Evolutionary conservation across 495 filamentous ascomycete genomes (phyloP).

Genomic region (Penicillium alfredii): DNA sequence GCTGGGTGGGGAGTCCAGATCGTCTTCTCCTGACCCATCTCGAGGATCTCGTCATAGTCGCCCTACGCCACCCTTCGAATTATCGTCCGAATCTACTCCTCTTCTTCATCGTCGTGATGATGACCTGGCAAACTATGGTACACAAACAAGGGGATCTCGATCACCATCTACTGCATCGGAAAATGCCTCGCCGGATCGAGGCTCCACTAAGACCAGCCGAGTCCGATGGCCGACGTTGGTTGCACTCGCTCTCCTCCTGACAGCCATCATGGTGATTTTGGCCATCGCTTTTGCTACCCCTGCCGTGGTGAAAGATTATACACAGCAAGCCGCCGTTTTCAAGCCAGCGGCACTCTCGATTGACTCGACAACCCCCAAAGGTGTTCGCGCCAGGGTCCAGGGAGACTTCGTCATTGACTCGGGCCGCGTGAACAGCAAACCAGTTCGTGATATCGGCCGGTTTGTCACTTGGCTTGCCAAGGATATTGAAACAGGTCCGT

Average conservation of each 20-base stretch:
- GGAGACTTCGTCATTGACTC: conserved; percentile 78
- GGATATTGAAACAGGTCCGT: conserved; percentile 61
- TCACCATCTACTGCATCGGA: conserved; percentile 17
- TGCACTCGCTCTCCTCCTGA: conserved; percentile 44
- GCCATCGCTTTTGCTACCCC: conserved; percentile 74
- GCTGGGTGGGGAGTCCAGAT: conserved; percentile 20
- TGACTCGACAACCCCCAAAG: conserved; percentile 70
- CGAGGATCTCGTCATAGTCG: conserved; percentile 11
- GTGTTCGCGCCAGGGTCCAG: conserved; percentile 70
- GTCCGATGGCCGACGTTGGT: conserved; percentile 54
- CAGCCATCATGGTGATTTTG: conserved; percentile 44
- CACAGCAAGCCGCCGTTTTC: conserved; percentile 71
- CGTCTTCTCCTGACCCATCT: conserved; percentile 13
- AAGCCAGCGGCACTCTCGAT: conserved; percentile 76
- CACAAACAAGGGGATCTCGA: conserved; percentile 16
- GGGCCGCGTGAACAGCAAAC: conserved; percentile 58
- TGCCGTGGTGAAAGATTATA: conserved; percentile 74
- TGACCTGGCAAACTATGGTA: conserved; percentile 30
- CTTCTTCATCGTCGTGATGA: conserved; percentile 35
- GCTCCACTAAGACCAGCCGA: conserved; percentile 21
- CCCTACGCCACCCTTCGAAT: conserved; percentile 24
- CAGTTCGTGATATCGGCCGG: conserved; percentile 67
- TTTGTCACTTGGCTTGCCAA: conserved; percentile 76
- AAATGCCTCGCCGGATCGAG: conserved; percentile 7
- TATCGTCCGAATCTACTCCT: conserved; percentile 42